These are phyloP conservation scores for Xylaria arbuscula DNA, from an alignment of 2,329 filamentous ascomycete species.

Conservation along the genomic window DNA sequence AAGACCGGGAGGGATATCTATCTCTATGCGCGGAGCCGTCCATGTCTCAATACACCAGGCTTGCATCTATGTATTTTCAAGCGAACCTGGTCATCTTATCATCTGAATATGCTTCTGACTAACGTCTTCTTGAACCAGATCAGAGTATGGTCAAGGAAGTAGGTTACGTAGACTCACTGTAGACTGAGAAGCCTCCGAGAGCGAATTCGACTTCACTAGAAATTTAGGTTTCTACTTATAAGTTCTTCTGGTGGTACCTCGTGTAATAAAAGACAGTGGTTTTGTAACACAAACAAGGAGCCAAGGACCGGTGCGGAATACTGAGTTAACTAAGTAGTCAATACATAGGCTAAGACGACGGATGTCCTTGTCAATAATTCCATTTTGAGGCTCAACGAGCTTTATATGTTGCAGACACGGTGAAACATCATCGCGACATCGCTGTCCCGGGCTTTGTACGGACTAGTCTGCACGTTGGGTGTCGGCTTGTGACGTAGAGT, in stretches of 20 bases:
- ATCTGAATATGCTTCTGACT: conserved; percentile 66
- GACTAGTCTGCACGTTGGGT: no score
- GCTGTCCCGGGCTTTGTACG: no score
- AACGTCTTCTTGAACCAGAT: conserved; percentile 66
- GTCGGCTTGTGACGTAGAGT: no score
- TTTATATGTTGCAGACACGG: no score
- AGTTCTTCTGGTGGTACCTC: not conserved
- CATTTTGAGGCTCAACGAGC: no score
- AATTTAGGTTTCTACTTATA: not conserved
- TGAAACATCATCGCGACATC: no score
- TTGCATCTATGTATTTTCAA: conserved; percentile 67
- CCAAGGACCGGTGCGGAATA: not conserved
- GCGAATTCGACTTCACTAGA: not conserved
- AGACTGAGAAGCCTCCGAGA: not conserved
- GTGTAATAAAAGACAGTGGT: not conserved
- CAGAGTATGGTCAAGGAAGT: not conserved
- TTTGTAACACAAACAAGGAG: not conserved
- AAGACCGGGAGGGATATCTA: conserved; percentile 55
- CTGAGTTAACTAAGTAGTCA: not conserved
- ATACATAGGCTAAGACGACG: not conserved
- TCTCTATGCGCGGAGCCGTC: conserved; percentile 56
- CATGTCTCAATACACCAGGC: conserved; percentile 61
- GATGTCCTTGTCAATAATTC: no score
- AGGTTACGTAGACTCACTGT: not conserved
- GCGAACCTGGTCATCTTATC: conserved; percentile 72